Evolutionary conservation across 208 protist genomes (phyloP), one percentile per base, ranked within the genome.

Genomic region (Crithidia mellificae): DNA sequence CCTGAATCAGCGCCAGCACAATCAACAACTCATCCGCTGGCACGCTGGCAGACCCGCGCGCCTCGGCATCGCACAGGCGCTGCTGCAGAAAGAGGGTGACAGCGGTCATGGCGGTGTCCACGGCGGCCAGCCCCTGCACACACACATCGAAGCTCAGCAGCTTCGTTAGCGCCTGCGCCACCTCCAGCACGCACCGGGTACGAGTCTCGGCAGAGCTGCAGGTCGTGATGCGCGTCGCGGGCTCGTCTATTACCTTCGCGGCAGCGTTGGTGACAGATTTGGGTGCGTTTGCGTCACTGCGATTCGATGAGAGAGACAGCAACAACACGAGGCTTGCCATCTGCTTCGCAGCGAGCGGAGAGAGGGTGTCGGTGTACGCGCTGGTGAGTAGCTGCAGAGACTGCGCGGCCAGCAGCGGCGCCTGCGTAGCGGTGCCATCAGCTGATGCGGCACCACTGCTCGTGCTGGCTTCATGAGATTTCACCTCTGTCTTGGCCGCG

Each of bases 161-260:
- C 38, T 63, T 63, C 12, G 70, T 52, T 9, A 80, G 9, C 47
- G 63, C 20, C 57, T 79, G 76, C 61, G 77, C 74, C 29, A 92
- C 53, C 29, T 84, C 68, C 43, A 34, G 68, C 20, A 39, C 70
- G 32, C 0, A 30, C 58, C 9, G 8, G 11, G 41, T 22, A 7
- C 58, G 58, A 9, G 7, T 17, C 25, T 36, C 58, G 12, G 24
- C 2, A 25, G 24, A 4, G 58, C 44, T 1, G 58, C 58, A 54
- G 11, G 7, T 20, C 1, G n/a, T 25, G 12, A 64, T 19, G 19
- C 6, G 20, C 4, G 22, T 53, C 22, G 6, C 24, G 19, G 6
- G 6, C 6, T 53, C 7, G 24, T 25, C 47, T 30, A 14, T 30
- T 32, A 30, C 15, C 30, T 43, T 34, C 34, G n/a, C 8, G 8